Evolutionary conservation across 202 grass and related monocot species (phyloP).

Genomic region (Carex arenaria): DNA sequence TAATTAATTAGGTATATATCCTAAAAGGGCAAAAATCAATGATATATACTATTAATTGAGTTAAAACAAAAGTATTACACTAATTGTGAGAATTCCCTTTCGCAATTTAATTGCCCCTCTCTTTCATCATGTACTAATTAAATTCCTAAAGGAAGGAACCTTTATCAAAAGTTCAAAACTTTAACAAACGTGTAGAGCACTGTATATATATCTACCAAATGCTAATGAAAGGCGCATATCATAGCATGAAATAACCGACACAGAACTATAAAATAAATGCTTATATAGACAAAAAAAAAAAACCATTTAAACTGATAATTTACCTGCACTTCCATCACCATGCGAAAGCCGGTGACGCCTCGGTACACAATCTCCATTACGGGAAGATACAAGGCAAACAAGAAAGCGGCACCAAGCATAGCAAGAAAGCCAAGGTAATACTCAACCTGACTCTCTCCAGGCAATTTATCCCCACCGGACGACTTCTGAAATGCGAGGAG

Average conservation of each 20-base stretch:
- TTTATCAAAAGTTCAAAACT: background rate
- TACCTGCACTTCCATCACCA: conserved; percentile 51
- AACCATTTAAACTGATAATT: background rate
- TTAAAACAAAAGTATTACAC: background rate
- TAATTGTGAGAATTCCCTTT: background rate
- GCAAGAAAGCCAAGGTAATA: conserved; percentile 45
- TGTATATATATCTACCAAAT: background rate
- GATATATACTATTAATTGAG: background rate
- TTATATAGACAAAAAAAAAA: background rate
- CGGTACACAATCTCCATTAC: conserved; percentile 49
- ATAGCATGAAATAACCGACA: conserved; percentile 15
- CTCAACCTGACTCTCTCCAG: conserved; percentile 1
- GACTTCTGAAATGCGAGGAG: conserved; percentile 37
- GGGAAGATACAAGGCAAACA: conserved; percentile 48
- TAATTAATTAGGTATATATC: background rate
- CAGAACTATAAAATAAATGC: background rate
- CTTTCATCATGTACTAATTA: conserved; percentile 8
- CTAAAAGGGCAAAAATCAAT: conserved; percentile 8
- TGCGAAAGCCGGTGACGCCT: conserved; percentile 24
- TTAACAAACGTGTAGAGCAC: conserved; percentile 18
- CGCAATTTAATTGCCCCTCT: background rate
- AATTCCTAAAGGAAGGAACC: conserved; percentile 9
- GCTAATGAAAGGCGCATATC: background rate
- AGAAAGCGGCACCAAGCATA: conserved; percentile 41
- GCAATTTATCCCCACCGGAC: background rate